A percentile compares a stretch with the other conserved stretches of the same genome.
These are phyloP conservation scores for Plasmodium billcollinsi DNA, from an alignment of 169 alveolate species.

Conservation along the genomic window DNA sequence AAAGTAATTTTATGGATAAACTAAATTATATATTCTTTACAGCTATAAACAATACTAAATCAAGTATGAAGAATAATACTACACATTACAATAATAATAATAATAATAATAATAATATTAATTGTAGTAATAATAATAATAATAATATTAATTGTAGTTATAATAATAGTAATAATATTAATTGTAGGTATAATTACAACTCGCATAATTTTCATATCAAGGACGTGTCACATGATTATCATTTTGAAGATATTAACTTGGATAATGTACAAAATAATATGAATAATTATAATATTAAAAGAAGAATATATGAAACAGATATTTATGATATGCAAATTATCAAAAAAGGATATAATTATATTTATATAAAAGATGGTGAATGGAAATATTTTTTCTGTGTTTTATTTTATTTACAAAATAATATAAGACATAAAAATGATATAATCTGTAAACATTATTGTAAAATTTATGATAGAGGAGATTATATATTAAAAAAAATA, in stretches of 20 bases:
- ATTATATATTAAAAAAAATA: neutral
- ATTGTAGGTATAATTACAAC: no score
- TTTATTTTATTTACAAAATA: conserved; percentile 21
- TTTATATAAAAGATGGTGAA: conserved; percentile 1
- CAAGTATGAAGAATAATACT: no score
- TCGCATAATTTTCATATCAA: no score
- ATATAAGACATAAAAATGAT: conserved; percentile 10
- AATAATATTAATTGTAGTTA: no score
- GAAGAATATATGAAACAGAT: conserved; percentile 39
- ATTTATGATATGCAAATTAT: conserved; percentile 35
- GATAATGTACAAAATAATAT: conserved; percentile 10
- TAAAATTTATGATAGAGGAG: conserved; percentile 33
- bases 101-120: no score
- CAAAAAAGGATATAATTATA: conserved; percentile 26
- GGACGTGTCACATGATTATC: neutral
- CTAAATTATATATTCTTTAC: conserved; percentile 17
- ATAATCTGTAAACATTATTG: conserved; percentile 38
- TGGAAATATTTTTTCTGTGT: conserved; percentile 50
- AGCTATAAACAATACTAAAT: neutral
- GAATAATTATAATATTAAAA: conserved; percentile 14
- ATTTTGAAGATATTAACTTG: neutral
- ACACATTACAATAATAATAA: no score
- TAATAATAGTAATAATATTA: no score
- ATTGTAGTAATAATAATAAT: no score
- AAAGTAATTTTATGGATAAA: conserved; percentile 18